Evolutionary conservation across 345 rosid genomes (phyloP), one percentile per base, ranked within the genome.

Genomic region (Eutrema yunnanense): DNA sequence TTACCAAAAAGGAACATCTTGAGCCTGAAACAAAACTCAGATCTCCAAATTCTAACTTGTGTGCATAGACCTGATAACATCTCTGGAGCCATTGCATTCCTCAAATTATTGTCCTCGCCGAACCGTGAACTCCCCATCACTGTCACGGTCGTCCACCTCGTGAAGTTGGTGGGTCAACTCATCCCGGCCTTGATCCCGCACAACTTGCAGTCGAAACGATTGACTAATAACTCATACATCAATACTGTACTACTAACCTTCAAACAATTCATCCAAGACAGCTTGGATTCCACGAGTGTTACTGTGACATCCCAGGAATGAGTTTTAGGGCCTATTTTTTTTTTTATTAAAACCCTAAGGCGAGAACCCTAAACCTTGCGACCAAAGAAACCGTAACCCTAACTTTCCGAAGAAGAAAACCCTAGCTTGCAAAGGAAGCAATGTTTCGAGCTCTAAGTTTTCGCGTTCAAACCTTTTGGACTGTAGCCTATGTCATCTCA

Each of bases 131-230:
- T 32, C 13, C 42, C 81, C 3, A 19, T 83, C 8, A 4, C 11
- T 36, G 78, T 87, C 50, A 62, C 76, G 43, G 87, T 73, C n/a
- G 82, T 83, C 68, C 87, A 84, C 51, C 84, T 87, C 36, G 54
- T 81, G 22, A 78, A 85, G 65, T 80, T 85, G 6, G 68, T 75
- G 3, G 88, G 88, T 8, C 65, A 62, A 30, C 50, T 74, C 61
- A 40, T 73, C 14, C 90, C 92, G 0, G 46, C 83, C 42, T 46
- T 85, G 58, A 76, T 85, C 38, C 48, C 81, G 34, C 92, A 87
- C 63, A 32, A 8, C 44, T 57, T 55, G n/a, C 55, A 64, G 5
- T 46, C 77, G 6, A 73, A 14, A 44, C 65, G 19, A 37, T 3
- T 64, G 9, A 8, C 29, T 1, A 54, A 55, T n/a, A 64, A 73